phyloP scores from a whole-genome alignment of 129 eudicot species.

The Chrysanthemum makinoi region DNA sequence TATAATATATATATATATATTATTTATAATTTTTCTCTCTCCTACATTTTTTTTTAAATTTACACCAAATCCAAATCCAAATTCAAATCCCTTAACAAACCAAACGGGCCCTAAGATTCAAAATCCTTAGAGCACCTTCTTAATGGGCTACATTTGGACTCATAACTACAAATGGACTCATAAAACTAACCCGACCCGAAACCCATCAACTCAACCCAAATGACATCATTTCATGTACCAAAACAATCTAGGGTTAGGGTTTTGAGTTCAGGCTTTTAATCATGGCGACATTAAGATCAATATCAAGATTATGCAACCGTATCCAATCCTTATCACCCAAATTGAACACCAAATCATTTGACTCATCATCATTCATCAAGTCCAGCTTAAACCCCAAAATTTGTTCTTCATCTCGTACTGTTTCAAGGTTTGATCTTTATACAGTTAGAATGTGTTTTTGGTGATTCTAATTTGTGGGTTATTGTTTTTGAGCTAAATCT shows the following conservation, averaged over 20 bases:
- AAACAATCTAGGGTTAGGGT: conserved; percentile 13
- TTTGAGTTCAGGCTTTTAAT: conserved; percentile 26
- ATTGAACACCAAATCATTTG: conserved; percentile 15
- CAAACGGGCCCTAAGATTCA: no score
- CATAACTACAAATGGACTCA: background rate
- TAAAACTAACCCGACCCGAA: background rate
- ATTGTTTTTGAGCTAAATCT: no score
- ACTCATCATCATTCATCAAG: conserved; percentile 28
- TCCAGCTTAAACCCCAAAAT: conserved; percentile 31
- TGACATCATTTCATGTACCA: background rate
- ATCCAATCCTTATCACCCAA: conserved; percentile 34
- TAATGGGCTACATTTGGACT: background rate
- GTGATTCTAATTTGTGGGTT: no score
- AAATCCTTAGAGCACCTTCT: no score
- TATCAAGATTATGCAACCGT: conserved; percentile 39
- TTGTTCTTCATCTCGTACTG: conserved; percentile 21
- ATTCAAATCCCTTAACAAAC: no score
- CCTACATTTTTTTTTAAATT: no score
- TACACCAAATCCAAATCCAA: no score
- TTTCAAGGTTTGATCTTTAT: conserved; percentile 39
- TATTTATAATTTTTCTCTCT: no score
- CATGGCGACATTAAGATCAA: conserved; percentile 40
- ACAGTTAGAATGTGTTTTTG: background rate
- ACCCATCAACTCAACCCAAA: background rate
- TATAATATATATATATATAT: no score